These are phyloP conservation scores for Saccharomycopsis sp. DNA, from an alignment of 805 yeast genomes.

Conservation along the genomic window DNA sequence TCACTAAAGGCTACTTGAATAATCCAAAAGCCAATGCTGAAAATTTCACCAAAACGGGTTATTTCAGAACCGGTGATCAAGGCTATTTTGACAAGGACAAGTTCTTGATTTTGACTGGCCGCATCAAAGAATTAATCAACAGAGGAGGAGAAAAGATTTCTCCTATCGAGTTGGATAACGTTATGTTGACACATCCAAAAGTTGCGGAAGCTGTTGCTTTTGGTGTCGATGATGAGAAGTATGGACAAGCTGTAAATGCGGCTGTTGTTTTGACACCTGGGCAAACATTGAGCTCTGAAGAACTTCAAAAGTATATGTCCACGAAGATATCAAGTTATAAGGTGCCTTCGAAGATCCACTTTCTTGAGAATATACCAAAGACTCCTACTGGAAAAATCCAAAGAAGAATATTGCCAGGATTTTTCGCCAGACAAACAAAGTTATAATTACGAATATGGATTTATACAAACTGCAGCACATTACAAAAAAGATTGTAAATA, in stretches of 20 bases:
- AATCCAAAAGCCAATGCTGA: constrained; percentile 64
- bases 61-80: constrained; percentile 74
- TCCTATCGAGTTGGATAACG: constrained; percentile 61
- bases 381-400: constrained; percentile 75
- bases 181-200: constrained; percentile 50
- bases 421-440: constrained; percentile 30
- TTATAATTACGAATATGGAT: too few species aligned
- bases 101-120: constrained; percentile 53
- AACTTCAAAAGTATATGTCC: constrained; percentile 38
- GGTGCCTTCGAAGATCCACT: constrained; percentile 48
- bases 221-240: constrained; percentile 57
- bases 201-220: constrained; percentile 64
- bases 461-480: too few species aligned
- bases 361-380: constrained; percentile 58
- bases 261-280: constrained; percentile 50
- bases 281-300: constrained; percentile 31
- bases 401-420: constrained; percentile 51
- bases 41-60: constrained; percentile 48
- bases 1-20: constrained; percentile 63
- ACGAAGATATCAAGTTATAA: constrained; percentile 47
- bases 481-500: too few species aligned
- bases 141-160: constrained; percentile 75
- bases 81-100: constrained; percentile 54
- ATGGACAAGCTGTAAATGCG: constrained; percentile 65
- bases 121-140: constrained; percentile 65